A percentile compares a stretch with the other conserved stretches of the same genome.
Conservation (phyloP, 1,139 yeast species). For the Pichia sp. region DNA sequence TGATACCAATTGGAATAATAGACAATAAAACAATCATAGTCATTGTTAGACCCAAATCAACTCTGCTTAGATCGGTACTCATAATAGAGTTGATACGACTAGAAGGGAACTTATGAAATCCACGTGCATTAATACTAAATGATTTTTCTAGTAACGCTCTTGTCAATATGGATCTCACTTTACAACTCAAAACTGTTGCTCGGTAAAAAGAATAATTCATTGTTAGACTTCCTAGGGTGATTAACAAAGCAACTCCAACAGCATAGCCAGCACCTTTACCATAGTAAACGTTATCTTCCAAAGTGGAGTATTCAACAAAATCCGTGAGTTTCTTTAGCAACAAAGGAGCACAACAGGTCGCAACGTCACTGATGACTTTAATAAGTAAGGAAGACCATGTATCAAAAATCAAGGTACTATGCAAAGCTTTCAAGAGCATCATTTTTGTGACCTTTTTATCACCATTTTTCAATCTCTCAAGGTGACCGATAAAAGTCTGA, state of each 20-base stretch:
- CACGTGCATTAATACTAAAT: conserved; percentile 51
- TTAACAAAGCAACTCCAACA: conserved; percentile 45
- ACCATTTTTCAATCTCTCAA: conserved; percentile 16
- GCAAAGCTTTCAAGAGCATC: conserved; percentile 27
- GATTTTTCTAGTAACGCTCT: conserved; percentile 63
- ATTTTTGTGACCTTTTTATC: conserved; percentile 17
- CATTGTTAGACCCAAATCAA: conserved; percentile 67
- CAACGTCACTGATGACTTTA: conserved; percentile 33
- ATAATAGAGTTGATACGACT: conserved; percentile 70
- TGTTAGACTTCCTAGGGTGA: conserved; percentile 44
- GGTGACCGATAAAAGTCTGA: conserved; percentile 28
- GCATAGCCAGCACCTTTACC: conserved; percentile 60
- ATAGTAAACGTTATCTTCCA: conserved; percentile 26
- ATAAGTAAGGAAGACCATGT: conserved; percentile 29
- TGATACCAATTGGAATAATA: conserved; percentile 52
- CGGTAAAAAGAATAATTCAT: conserved; percentile 59
- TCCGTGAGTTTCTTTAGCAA: conserved; percentile 47
- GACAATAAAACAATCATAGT: conserved; percentile 38
- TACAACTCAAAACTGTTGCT: conserved; percentile 61
- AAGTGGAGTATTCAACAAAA: conserved; percentile 38
- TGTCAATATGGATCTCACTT: conserved; percentile 58
- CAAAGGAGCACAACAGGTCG: conserved; percentile 38
- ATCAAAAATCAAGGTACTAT: conserved; percentile 35
- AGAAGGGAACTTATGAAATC: conserved; percentile 56
- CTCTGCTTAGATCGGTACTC: conserved; percentile 72